phyloP scores from a whole-genome alignment of 352 stramenopile genomes.

The Globisporangium cystogenes region DNA sequence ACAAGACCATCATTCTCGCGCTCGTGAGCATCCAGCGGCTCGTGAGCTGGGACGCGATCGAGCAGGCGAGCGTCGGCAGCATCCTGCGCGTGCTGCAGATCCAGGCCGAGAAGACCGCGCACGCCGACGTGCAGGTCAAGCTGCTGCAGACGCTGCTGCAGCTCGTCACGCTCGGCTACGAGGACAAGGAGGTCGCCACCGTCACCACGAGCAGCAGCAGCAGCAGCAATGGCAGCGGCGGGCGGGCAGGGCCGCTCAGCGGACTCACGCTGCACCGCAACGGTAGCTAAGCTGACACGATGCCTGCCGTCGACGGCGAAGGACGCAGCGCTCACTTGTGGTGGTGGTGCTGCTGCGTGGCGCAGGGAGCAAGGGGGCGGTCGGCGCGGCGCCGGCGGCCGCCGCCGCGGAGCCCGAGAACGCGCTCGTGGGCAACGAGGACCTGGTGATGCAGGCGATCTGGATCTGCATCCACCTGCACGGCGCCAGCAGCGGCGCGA shows the following conservation, averaged over 20 bases:
- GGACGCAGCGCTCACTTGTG: not conserved
- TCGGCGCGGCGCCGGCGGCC: not conserved
- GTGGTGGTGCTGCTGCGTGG: not conserved
- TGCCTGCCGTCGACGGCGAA: not conserved
- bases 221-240: not conserved
- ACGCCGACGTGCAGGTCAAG: constrained; percentile 86
- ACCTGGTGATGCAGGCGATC: constrained; percentile 84
- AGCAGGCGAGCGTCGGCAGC: constrained; percentile 90
- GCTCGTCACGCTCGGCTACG: constrained; percentile 76
- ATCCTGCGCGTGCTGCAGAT: constrained; percentile 96
- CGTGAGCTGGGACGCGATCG: constrained; percentile 94
- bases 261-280: constrained; percentile 17
- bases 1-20: constrained; percentile 92
- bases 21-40: constrained; percentile 94
- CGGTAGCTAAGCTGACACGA: too few species aligned
- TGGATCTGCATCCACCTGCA: constrained; percentile 87
- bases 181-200: constrained; percentile 32
- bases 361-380: not conserved
- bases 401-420: constrained; percentile 18
- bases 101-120: constrained; percentile 88
- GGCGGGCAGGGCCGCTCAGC: constrained; percentile 8
- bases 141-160: constrained; percentile 86
- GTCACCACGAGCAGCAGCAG: not conserved
- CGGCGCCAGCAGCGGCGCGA: constrained; percentile 59
- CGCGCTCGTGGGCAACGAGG: constrained; percentile 70